These are phyloP conservation scores for Drechslerella coelobrocha DNA, from an alignment of 2,329 filamentous ascomycete genomes.

Conservation along the genomic window DNA sequence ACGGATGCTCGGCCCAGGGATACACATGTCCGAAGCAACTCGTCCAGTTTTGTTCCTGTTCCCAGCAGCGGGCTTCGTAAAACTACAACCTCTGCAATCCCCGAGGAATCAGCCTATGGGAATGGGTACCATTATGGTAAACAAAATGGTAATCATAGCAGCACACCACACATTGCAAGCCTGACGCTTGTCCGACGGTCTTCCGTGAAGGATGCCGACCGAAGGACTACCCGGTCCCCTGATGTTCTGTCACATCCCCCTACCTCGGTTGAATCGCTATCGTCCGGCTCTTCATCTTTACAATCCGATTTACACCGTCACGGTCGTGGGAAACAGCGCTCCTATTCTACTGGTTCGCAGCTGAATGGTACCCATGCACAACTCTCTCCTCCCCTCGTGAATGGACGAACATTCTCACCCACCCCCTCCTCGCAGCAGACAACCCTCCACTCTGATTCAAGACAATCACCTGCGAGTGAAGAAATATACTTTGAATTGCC, in stretches of 20 bases:
- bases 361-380: conserved; percentile 16
- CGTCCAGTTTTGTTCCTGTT: conserved; percentile 20
- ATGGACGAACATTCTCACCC: conserved; percentile 35
- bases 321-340: conserved; percentile 25
- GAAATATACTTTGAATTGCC: conserved; percentile 36
- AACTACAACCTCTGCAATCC: conserved; percentile 25
- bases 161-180: no score
- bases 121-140: conserved; percentile 8
- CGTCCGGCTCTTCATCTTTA: conserved; percentile 30
- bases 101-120: conserved; percentile 19
- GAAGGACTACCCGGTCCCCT: conserved; percentile 17
- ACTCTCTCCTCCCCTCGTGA: conserved; percentile 14
- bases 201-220: conserved; percentile 24
- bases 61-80: conserved; percentile 16
- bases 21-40: conserved; percentile 19
- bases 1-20: conserved; percentile 14
- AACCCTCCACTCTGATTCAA: conserved; percentile 26
- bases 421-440: conserved; percentile 43
- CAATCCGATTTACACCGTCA: conserved; percentile 31
- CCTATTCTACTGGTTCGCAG: conserved; percentile 24
- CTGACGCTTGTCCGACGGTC: conserved; percentile 4
- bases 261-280: conserved; percentile 40
- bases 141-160: background rate
- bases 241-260: conserved; percentile 26
- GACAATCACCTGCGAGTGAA: conserved; percentile 33